Base-by-base conservation (phyloP, 2,329 filamentous ascomycete genomes). In the Fusarium clavum region DNA sequence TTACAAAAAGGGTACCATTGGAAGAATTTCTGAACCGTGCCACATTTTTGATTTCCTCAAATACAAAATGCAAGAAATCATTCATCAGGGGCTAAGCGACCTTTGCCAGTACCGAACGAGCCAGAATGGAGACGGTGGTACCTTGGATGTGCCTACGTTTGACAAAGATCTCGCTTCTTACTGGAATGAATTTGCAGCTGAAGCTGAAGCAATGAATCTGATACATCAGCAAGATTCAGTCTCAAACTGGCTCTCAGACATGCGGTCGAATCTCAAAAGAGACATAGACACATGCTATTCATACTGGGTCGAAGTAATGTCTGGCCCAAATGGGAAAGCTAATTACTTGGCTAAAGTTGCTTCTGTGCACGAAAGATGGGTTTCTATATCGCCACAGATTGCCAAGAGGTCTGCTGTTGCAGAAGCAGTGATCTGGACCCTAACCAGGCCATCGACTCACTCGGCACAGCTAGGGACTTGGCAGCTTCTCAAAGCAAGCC, bases 401-500 rank as follows among this genome's bases (percentile, higher is more conserved):
- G 20, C 11, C 16, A 27, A 4, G 2, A 34, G 24, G 14, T 57
- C 55, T 13, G 13, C 20, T 8, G 32, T n/a, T 14, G 46, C 38
- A 30, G 16, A 20, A 25, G 6, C 16, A 5, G 16, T 44, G 6
- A 34, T 44, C 10, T 49, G 52, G 52, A 20, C 34, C 12, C 53
- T 56, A 6, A 56, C 44, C 30, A 20, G 30, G 9, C 53, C 22
- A 40, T 56, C 9, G 2, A 40, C 24, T 41, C 24, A 47, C n/a
- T 47, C 32, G 22, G 6, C n/a, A 41, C 25, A 27, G 25, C 27
- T 58, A n/a, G 38, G 29, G 6, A n/a, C 6, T 8, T 51, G 47
- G 47, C 20, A 58, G 6, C 56, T 58, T 45, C 46, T 58, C 8
- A 58, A 58, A 58, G 56, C 56, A 12, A 58, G 56, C 24, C 46